Evolutionary conservation across 169 alveolate genomes (phyloP), one percentile per base, ranked within the genome.

Genomic region (Eimeria falciformis): DNA sequence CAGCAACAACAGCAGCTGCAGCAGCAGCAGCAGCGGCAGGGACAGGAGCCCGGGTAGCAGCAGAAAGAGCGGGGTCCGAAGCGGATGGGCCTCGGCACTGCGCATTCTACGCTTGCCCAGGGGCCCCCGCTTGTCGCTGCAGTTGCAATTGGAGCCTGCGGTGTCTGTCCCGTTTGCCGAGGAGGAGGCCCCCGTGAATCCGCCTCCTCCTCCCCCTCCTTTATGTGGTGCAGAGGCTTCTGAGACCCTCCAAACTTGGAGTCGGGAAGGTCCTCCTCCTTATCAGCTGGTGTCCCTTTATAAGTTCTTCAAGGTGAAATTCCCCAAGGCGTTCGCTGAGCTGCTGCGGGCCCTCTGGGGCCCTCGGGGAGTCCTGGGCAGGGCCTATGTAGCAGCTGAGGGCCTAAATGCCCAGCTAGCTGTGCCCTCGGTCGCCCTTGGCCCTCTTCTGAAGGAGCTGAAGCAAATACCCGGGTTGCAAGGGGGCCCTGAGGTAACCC

Each of bases 361-460:
- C 27, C 84, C 92, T n/a, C 50, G 29, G 37, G 90, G 92, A 3
- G 83, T 92, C n/a, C 92, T 93, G 25, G 95, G 95, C 25, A 45
- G 95, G 62, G 93, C 71, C 23, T 93, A 93, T 37, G 93, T 93
- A n/a, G 95, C 95, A 9, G 40, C 50, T 14, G 95, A 93, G 82
- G 95, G 95, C 1, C 27, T 93, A 58, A 93, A 93, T 81, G 95
- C 90, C 65, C 93, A 93, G 78, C 37, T 92, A 23, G 95, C 95
- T 40, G 82, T 85, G 27, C 95, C 95, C 5, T 68, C 86, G 17
- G 56, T 2, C 9, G 73, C 25, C 46, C 68, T 71, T 17, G 9
- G 62, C 18, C 55, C 25, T 21, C 25, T 92, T 14, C 45, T 37
- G 2, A 66, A 79, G 33, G 81, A 91, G 55, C 78, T 92, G 69